Base-by-base conservation (phyloP, 139 green algal genomes). In the Chara braunii region DNA sequence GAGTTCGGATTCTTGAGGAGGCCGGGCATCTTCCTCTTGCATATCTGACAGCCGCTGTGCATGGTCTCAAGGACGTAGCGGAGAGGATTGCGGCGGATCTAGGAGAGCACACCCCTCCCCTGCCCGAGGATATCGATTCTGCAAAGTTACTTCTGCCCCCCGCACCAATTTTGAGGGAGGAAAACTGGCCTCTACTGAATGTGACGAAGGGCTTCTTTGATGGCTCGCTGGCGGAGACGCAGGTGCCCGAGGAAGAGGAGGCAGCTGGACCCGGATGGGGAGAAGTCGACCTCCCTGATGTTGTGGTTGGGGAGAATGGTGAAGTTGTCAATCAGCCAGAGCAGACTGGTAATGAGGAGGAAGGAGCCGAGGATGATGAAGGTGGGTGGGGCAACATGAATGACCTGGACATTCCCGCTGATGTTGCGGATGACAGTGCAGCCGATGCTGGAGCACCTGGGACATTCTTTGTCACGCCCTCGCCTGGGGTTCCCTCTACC, bases 101-200 rank as follows among this genome's bases (percentile, higher is more conserved):
- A 26, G 43, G 43, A 6, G 79, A 75, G n/a, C 66, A 79, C 33
- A 50, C 75, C 9, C 43, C 58, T 23, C 53, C 72, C 7, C 45
- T 78, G 22, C 51, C 86, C n/a, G 60, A 74, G 1, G 52, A 55
- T 7, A 26, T 44, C 28, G 52, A 68, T 18, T 55, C 34, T 5
- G 68, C 72, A 3, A 70, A 51, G 35, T 74, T 89, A 61, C 73
- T 94, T 60, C 22, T 77, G 40, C 87, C 87, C 7, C 85, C 85
- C 30, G 76, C 77, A 1, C 87, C 87, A 51, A 85, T 95, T 64
- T 60, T 90, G 32, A 71, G 75, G 23, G 85, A 94, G 55, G 87
- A 94, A 67, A 99, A 99, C 85, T 99, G 93, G 93, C 93, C 93
- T 37, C 80, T 99, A 83, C 88, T 99, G 14, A 90, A 87, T 6